Percentiles rank a stretch among this genome's conserved stretches.
Conservation (phyloP, 2,329 filamentous ascomycete genomes). For the Fusarium buxicola region DNA sequence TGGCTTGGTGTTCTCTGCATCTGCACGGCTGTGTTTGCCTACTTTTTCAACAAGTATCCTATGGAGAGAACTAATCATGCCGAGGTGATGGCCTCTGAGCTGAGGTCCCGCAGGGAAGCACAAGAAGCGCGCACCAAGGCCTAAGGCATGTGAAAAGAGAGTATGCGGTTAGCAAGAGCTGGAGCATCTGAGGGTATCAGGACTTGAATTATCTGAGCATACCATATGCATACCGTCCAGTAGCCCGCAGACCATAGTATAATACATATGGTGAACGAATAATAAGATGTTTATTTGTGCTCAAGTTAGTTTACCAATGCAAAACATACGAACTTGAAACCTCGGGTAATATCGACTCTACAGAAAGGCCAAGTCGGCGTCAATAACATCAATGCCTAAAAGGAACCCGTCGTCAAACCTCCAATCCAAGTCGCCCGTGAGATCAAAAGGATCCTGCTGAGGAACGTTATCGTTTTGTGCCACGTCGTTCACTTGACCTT, state of each 20-base stretch:
- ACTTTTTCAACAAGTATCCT: slow-evolving; percentile 3
- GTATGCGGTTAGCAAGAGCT: too few species aligned
- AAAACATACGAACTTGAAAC: too few species aligned
- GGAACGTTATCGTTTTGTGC: neutral
- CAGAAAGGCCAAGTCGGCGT: neutral
- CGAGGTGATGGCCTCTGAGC: neutral
- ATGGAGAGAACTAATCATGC: slow-evolving; percentile 1
- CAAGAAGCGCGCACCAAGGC: neutral
- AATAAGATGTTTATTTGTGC: neutral
- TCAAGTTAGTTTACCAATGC: too few species aligned
- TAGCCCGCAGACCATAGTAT: too few species aligned
- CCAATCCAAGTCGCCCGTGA: slow-evolving; percentile 1
- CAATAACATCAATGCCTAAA: neutral
- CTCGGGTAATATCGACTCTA: neutral
- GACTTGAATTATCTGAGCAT: too few species aligned
- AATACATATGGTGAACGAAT: neutral
- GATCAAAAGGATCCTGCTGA: neutral
- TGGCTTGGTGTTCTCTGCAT: slow-evolving; percentile 1
- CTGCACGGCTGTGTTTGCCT: neutral
- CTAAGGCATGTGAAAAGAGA: neutral
- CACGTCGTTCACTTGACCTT: neutral
- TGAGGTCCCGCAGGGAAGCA: neutral
- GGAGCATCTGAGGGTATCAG: too few species aligned
- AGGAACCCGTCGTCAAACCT: neutral
- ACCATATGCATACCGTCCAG: too few species aligned